phyloP scores from a whole-genome alignment of 2,329 filamentous ascomycete species.

The Diaporthe citri region DNA sequence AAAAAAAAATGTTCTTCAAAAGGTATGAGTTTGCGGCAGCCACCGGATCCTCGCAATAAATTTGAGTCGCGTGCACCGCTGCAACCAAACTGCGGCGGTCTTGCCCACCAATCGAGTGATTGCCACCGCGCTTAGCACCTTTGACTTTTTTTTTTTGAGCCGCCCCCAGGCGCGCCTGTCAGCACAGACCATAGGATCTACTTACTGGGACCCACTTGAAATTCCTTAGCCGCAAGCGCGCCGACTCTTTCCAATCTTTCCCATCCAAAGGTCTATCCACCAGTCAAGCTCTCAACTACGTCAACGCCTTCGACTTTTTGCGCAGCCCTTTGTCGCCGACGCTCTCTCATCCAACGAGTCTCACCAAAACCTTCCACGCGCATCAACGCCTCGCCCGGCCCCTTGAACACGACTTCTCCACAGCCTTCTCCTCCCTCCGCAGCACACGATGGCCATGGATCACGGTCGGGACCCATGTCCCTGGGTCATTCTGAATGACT shows the following conservation, averaged over 20 bases:
- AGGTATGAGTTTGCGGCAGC: no score
- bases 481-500: constrained; percentile 96
- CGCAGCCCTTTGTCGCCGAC: background rate
- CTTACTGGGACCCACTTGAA: constrained; percentile 17
- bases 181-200: constrained; percentile 11
- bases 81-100: background rate
- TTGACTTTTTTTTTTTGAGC: constrained; percentile 14
- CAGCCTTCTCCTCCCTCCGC: background rate
- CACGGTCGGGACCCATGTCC: constrained; percentile 97
- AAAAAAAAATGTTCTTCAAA: no score
- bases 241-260: constrained; percentile 22
- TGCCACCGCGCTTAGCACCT: constrained; percentile 11
- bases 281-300: constrained; percentile 8
- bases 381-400: background rate
- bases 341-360: background rate
- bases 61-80: background rate
- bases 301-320: background rate
- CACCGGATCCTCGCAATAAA: no score
- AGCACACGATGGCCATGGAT: constrained; percentile 72
- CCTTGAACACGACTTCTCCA: background rate
- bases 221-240: constrained; percentile 32
- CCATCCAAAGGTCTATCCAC: constrained; percentile 12
- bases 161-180: background rate
- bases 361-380: background rate
- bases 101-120: background rate